phyloP scores from a whole-genome alignment of 2,329 filamentous ascomycete genomes.

The Geoglossum cookeanum region DNA sequence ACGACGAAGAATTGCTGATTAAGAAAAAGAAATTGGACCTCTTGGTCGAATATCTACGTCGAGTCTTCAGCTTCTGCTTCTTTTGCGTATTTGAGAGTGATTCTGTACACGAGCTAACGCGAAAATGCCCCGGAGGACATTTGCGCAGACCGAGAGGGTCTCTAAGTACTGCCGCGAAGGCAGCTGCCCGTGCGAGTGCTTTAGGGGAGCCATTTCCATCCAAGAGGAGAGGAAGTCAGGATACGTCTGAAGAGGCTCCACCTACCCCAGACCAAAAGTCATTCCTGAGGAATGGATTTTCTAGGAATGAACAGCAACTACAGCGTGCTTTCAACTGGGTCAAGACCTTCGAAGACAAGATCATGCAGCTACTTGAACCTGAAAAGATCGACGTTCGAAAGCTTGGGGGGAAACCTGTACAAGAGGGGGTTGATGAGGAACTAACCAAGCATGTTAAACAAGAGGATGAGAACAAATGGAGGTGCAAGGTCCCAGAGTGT shows the following conservation, averaged over 20 bases:
- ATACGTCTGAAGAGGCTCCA: conserved; percentile 43
- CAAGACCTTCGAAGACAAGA: conserved; percentile 93
- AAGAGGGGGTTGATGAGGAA: conserved; percentile 77
- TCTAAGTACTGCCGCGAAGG: conserved; percentile 63
- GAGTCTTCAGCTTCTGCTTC: conserved; percentile 98
- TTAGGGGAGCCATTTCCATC: conserved; percentile 59
- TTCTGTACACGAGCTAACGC: conserved; percentile 83
- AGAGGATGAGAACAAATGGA: conserved; percentile 91
- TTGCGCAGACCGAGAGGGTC: conserved; percentile 77
- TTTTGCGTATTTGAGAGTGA: conserved; percentile 99
- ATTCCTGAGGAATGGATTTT: conserved; percentile 14
- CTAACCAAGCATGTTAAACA: conserved; percentile 79
- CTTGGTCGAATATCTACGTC: conserved; percentile 85
- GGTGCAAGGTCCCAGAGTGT: conserved; percentile 92
- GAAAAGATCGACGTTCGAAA: conserved; percentile 75
- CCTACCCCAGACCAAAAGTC: conserved; percentile 50
- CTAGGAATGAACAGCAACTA: conserved; percentile 76
- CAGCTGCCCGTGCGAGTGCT: conserved; percentile 70
- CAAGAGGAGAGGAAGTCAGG: conserved; percentile 50
- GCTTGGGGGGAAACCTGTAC: conserved; percentile 68
- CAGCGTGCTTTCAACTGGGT: conserved; percentile 97
- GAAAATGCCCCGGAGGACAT: conserved; percentile 95
- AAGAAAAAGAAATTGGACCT: conserved; percentile 97
- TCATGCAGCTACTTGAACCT: conserved; percentile 80
- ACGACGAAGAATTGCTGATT: conserved; percentile 71